Base-by-base conservation (phyloP, 208 protist genomes). In the Porcisia deanei region DNA sequence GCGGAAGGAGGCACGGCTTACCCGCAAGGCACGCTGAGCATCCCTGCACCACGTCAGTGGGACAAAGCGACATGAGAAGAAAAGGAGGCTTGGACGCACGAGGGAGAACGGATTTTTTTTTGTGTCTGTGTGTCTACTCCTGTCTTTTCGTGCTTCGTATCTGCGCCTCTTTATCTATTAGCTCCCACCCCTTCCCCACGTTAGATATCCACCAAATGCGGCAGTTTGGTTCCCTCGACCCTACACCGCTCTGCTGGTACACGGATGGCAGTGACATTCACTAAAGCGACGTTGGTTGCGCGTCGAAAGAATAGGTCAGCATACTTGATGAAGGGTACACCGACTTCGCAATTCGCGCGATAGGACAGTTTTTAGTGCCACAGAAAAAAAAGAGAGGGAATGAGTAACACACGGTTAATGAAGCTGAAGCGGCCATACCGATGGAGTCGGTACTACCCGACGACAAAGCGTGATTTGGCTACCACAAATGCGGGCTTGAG, bases 1-100 rank as follows among this genome's bases (percentile, higher is more conserved):
- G 73, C 91, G 94, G 14, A 84, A 94, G 52, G 88, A 95, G 79
- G 88, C 84, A 25, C 89, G 90, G 64, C 86, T 92, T 81, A 64
- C 86, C 12, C 93, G 91, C 16, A 83, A 86, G 63, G 70, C 61
- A n/a, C 61, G 65, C n/a, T 80, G 64, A 79, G 65, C 47, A 7
- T 39, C 66, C 18, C 14, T 2, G 47, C 25, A 57, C 25, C 25
- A 71, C 47, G 8, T 39, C 25, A 71, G 66, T 34, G 66, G 12
- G 9, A 12, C 22, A 57, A 2, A 14, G 25, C 1, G 12, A 30
- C 47, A 14, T 2, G 12, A 14, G 47, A 69, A 43, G 47, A 16
- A 37, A 0, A n/a, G 47, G 54, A 37, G 34, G 12, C 5, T 1
- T n/a, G 9, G 66, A 22, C 12, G 8, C 8, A n/a, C 22, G 1